Evolutionary conservation across 2,329 filamentous ascomycete genomes (phyloP), one percentile per base, ranked within the genome.

Genomic region (Epichloe sibirici): DNA sequence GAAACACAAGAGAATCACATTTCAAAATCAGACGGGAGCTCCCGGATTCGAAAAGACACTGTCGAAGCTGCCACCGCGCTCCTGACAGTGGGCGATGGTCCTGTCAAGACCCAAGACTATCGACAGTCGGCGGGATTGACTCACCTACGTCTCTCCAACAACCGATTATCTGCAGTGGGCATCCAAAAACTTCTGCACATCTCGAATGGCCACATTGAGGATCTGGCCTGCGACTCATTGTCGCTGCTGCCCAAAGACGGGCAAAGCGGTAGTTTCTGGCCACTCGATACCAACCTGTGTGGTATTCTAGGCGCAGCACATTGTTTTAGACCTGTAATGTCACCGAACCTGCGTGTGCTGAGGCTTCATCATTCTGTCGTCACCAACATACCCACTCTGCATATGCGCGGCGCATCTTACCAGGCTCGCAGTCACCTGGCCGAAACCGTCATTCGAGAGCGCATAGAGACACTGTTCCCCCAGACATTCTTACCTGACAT

Each of bases 331-430:
- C 77, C 78, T 0, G 72, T 76, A 0, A 65, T 76, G 49, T 77
- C 76, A 1, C 73, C 75, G 1, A 78, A 78, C 56, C 66, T 83
- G 4, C 72, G 74, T 35, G 67, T 66, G 1, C 63, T 83, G 2
- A 72, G 75, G 12, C 66, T 81, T 5, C 81, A 84, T 49, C 81
- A 84, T 60, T 83, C 79, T 0, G 57, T 82, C 2, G 71, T 83
- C 5, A 84, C 81, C 0, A 71, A 73, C 42, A 68, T 78, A 8
- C 75, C 74, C 2, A 74, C 72, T 0, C 56, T 81, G 4, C 55
- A 67, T 4, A 63, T 68, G 7, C 63, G 68, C 1, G 65, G 64
- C 9, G 58, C 74, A 4, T 68, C 70, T 3, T 57, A 62, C 3
- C 57, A 70, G 53, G 62, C 65, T 8, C 61, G 68, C 3, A 44